Percentiles rank a stretch among this genome's conserved stretches.
phyloP scores from a whole-genome alignment of 495 filamentous ascomycete species.

The Aspergillus heteromorphus region DNA sequence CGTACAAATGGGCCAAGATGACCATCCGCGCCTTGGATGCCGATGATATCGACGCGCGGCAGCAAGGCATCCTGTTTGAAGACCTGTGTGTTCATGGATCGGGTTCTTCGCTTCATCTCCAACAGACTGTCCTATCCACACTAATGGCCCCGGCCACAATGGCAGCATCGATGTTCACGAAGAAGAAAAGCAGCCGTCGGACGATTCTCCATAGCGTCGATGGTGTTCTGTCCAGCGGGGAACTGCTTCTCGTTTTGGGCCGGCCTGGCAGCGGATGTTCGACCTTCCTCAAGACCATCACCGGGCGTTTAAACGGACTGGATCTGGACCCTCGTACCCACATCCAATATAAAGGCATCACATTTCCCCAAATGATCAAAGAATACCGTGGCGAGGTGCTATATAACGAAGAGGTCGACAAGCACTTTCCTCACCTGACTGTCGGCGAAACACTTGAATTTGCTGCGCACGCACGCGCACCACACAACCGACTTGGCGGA shows the following conservation, averaged over 20 bases:
- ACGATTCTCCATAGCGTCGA: conserved; percentile 47
- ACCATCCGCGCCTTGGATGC: background rate
- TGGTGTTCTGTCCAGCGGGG: conserved; percentile 65
- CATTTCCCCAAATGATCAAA: conserved; percentile 44
- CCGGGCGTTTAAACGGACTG: conserved; percentile 67
- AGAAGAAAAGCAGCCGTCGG: background rate
- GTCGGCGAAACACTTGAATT: conserved; percentile 81
- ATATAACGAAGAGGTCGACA: conserved; percentile 82
- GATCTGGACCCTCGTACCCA: background rate
- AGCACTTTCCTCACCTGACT: conserved; percentile 75
- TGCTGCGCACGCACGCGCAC: conserved; percentile 75
- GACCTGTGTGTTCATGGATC: conserved; percentile 4
- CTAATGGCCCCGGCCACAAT: background rate
- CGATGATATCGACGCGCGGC: background rate
- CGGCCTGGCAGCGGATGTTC: conserved; percentile 84
- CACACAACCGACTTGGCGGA: conserved; percentile 63
- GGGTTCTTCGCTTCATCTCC: conserved; percentile 1
- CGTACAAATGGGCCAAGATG: conserved; percentile 5
- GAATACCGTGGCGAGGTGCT: conserved; percentile 75
- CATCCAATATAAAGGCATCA: conserved; percentile 59
- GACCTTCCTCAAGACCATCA: conserved; percentile 79
- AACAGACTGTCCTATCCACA: conserved; percentile 8
- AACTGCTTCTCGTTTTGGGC: conserved; percentile 88
- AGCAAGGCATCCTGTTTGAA: conserved; percentile 4
- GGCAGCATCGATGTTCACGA: background rate